Conservation (phyloP, 148 eudicot species). For the Diospyros lotus region DNA sequence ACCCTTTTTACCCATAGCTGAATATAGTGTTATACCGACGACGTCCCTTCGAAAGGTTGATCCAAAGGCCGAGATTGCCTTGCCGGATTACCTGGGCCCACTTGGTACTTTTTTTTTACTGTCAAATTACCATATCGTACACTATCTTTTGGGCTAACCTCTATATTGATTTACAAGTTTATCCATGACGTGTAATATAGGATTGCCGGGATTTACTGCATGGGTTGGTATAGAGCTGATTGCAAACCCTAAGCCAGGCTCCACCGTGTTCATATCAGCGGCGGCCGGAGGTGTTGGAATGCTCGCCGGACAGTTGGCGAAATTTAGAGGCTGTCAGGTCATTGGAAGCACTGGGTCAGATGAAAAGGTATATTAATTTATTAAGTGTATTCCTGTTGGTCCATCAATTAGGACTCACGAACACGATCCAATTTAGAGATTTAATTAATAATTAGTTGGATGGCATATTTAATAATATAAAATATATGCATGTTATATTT, state of each 20-base stretch:
- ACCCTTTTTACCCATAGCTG: conserved; percentile 22
- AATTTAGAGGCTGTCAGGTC: conserved; percentile 37
- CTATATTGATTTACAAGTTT: neutral
- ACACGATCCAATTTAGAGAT: too few relatives aligned
- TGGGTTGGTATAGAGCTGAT: conserved; percentile 34
- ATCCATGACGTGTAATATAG: conserved; percentile 1
- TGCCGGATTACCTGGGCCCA: conserved; percentile 17
- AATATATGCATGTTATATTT: too few relatives aligned
- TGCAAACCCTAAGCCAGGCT: conserved; percentile 28
- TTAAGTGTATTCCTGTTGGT: too few relatives aligned
- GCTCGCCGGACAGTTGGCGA: conserved; percentile 38
- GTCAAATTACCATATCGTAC: neutral
- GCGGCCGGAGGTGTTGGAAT: conserved; percentile 44
- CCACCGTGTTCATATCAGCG: conserved; percentile 38
- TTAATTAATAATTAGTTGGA: too few relatives aligned
- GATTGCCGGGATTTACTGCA: conserved; percentile 40
- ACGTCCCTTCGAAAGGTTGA: conserved; percentile 12
- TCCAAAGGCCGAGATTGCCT: conserved; percentile 19
- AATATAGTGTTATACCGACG: conserved; percentile 21
- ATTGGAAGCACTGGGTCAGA: conserved; percentile 35
- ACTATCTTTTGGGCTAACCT: too few relatives aligned
- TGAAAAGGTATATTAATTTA: conserved; percentile 24
- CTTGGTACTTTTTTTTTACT: conserved; percentile 17
- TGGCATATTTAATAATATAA: too few relatives aligned
- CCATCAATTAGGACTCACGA: too few relatives aligned